Evolutionary conservation across 2,329 filamentous ascomycete species (phyloP).

Genomic region (Aspergillus niger): DNA sequence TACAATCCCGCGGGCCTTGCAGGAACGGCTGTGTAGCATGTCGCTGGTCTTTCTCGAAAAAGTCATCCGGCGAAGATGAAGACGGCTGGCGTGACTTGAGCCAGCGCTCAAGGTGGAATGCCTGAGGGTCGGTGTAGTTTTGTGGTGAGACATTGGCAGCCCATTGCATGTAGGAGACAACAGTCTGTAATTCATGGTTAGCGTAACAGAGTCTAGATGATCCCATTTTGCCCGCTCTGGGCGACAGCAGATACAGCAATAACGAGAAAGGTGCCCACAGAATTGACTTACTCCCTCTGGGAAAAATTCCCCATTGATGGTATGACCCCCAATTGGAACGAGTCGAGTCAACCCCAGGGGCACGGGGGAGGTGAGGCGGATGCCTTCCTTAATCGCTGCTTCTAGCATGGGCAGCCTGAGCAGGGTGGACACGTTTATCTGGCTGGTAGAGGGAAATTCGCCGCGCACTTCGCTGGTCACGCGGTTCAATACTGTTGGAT

Average conservation of each 20-base stretch:
- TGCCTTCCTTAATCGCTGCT: not conserved
- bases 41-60: not conserved
- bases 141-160: not conserved
- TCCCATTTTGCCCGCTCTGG: too few species aligned
- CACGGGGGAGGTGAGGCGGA: not conserved
- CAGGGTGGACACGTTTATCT: not conserved
- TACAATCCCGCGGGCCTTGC: not conserved
- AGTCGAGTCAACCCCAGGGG: not conserved
- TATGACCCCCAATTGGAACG: not conserved
- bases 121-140: not conserved
- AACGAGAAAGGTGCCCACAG: not conserved
- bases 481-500: not conserved
- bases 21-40: not conserved
- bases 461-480: not conserved
- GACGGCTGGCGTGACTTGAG: not conserved
- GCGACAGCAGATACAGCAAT: too few species aligned
- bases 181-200: not conserved
- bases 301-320: not conserved
- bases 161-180: constrained; percentile 1
- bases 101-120: not conserved
- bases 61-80: not conserved
- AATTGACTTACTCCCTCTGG: not conserved
- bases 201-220: not conserved
- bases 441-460: not conserved
- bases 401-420: not conserved